Evolutionary conservation across 2,329 filamentous ascomycete species (phyloP).

Genomic region (Coniochaeta sp.): DNA sequence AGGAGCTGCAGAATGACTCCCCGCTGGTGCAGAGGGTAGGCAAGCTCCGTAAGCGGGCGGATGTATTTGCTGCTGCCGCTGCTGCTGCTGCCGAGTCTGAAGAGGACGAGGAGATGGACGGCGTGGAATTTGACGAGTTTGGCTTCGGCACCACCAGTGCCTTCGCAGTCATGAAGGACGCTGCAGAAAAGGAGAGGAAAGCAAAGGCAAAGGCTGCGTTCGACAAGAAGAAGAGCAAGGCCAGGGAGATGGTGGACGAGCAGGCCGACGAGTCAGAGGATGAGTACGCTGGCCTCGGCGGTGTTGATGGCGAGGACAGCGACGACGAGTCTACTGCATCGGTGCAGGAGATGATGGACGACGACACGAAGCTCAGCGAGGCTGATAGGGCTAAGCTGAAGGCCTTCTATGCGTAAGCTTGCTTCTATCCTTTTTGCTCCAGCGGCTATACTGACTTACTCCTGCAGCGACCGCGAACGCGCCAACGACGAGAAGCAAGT

Average conservation of each 20-base stretch:
- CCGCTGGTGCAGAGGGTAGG: slow-evolving; percentile 58
- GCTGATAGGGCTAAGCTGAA: slow-evolving; percentile 76
- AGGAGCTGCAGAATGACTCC: slow-evolving; percentile 46
- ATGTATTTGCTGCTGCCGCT: slow-evolving; percentile 18
- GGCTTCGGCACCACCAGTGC: slow-evolving; percentile 29
- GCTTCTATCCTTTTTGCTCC: background rate
- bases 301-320: slow-evolving; percentile 78
- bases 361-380: slow-evolving; percentile 66
- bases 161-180: slow-evolving; percentile 66
- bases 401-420: slow-evolving; percentile 83
- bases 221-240: slow-evolving; percentile 80
- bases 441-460: slow-evolving; percentile 5
- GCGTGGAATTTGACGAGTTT: slow-evolving; percentile 23
- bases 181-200: slow-evolving; percentile 47
- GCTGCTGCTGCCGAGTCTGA: slow-evolving; percentile 33
- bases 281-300: slow-evolving; percentile 91
- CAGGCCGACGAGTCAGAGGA: slow-evolving; percentile 97
- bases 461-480: slow-evolving; percentile 65
- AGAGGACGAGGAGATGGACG: slow-evolving; percentile 25
- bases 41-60: slow-evolving; percentile 33
- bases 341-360: slow-evolving; percentile 84
- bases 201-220: slow-evolving; percentile 47
- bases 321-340: slow-evolving; percentile 66
- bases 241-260: slow-evolving; percentile 81
- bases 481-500: slow-evolving; percentile 79